phyloP scores from a whole-genome alignment of 352 stramenopile genomes.

The Phytophthora megakarya region DNA sequence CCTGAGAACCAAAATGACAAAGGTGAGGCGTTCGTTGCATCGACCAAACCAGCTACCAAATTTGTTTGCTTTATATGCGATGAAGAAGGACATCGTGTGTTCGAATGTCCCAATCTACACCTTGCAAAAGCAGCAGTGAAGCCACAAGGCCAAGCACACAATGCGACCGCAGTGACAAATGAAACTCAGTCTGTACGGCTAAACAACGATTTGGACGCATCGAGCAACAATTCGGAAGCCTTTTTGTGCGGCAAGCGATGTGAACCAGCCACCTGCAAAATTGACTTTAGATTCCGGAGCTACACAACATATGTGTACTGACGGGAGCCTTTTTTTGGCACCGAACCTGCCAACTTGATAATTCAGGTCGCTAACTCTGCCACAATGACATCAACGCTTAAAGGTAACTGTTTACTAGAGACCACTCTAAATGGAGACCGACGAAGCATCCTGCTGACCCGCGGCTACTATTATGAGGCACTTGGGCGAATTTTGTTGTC shows the following conservation, averaged over 20 bases:
- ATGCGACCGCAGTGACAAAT: not conserved
- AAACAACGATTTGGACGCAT: no score
- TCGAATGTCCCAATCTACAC: constrained; percentile 6
- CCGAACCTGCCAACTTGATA: not conserved
- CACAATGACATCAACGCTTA: not conserved
- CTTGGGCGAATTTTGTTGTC: not conserved
- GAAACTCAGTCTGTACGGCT: constrained; percentile 9
- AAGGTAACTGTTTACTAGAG: constrained; percentile 2
- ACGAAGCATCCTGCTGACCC: constrained; percentile 3
- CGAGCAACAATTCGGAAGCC: no score
- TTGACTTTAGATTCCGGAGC: no score
- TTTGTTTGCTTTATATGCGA: constrained; percentile 21
- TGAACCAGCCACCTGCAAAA: no score
- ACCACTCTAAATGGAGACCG: not conserved
- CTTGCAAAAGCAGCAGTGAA: not conserved
- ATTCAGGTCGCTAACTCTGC: constrained; percentile 18
- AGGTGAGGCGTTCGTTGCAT: constrained; percentile 1
- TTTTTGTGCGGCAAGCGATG: no score
- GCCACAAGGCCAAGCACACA: constrained; percentile 6
- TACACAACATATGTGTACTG: no score
- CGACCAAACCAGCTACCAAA: not conserved
- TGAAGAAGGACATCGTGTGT: constrained; percentile 9
- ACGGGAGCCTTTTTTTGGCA: no score
- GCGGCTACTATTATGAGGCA: constrained; percentile 1
- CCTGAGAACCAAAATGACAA: not conserved